Percentiles rank a stretch among this genome's conserved stretches.
Evolutionary conservation across 208 protist genomes (phyloP).

Genomic region (Wallacemonas rigidus): DNA sequence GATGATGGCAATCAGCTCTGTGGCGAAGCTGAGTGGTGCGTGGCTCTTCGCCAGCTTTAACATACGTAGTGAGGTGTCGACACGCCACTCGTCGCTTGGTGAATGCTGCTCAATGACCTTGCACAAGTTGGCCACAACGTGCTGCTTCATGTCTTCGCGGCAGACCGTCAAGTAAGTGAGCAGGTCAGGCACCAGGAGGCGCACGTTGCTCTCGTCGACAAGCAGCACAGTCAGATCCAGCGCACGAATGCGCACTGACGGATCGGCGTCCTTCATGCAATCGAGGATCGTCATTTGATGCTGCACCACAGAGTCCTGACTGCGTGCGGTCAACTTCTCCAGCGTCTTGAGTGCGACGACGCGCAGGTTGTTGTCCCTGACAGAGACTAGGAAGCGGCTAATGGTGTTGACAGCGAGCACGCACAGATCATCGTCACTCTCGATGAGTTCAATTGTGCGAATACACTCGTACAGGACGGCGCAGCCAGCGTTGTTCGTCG

Average conservation of each 20-base stretch:
- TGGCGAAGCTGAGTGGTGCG: constrained; percentile 69
- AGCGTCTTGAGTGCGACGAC: constrained; percentile 97
- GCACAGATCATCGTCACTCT: constrained; percentile 86
- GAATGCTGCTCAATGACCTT: constrained; percentile 91
- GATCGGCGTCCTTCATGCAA: constrained; percentile 95
- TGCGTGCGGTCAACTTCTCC: constrained; percentile 83
- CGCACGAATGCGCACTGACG: constrained; percentile 96
- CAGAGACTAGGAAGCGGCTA: constrained; percentile 96
- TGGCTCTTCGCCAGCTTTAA: constrained; percentile 81
- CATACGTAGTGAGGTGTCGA: constrained; percentile 95
- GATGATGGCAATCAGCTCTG: constrained; percentile 90
- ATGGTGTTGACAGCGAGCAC: constrained; percentile 98
- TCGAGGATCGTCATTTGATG: constrained; percentile 96
- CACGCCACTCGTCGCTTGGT: constrained; percentile 95
- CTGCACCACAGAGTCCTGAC: constrained; percentile 90
- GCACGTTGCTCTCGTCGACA: constrained; percentile 94
- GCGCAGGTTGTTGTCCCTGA: constrained; percentile 98
- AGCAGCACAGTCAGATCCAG: constrained; percentile 97
- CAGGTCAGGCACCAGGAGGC: constrained; percentile 94
- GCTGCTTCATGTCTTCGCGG: constrained; percentile 92
- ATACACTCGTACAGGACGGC: constrained; percentile 99
- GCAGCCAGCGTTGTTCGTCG: constrained; percentile 95
- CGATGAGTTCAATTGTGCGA: constrained; percentile 97
- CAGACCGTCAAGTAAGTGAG: constrained; percentile 94
- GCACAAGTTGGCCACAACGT: constrained; percentile 94